Evolutionary conservation across 805 yeast species (phyloP).

Genomic region (Lipomyces mesembrius): DNA sequence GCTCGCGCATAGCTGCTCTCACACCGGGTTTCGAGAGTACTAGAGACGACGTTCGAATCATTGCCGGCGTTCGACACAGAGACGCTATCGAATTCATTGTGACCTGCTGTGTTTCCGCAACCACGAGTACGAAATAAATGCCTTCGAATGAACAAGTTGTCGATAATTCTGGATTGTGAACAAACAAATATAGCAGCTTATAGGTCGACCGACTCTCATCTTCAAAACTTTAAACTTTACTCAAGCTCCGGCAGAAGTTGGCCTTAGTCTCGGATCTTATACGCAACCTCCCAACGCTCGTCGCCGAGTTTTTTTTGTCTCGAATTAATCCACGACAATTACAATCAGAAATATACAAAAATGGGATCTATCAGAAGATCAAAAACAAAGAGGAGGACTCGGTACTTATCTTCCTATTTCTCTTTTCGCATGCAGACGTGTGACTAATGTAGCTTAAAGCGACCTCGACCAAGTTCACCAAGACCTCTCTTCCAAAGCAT

Average conservation of each 20-base stretch:
- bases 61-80: neutral
- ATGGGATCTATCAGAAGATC: slow-evolving; percentile 38
- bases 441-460: slow-evolving; percentile 48
- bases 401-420: slow-evolving; percentile 21
- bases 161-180: neutral
- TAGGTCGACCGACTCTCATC: neutral
- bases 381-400: slow-evolving; percentile 39
- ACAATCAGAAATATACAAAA: neutral
- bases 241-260: too few relatives aligned
- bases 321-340: neutral
- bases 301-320: neutral
- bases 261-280: too few relatives aligned
- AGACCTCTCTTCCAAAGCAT: slow-evolving; percentile 68
- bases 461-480: slow-evolving; percentile 80
- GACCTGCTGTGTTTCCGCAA: neutral
- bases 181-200: neutral
- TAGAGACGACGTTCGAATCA: neutral
- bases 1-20: neutral
- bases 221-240: too few relatives aligned
- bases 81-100: neutral
- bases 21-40: neutral
- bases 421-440: neutral
- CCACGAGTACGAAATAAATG: neutral
- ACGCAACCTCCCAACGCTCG: neutral
- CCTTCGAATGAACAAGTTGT: neutral